phyloP scores from a whole-genome alignment of 75 land plant genomes.

The Pinus taeda region DNA sequence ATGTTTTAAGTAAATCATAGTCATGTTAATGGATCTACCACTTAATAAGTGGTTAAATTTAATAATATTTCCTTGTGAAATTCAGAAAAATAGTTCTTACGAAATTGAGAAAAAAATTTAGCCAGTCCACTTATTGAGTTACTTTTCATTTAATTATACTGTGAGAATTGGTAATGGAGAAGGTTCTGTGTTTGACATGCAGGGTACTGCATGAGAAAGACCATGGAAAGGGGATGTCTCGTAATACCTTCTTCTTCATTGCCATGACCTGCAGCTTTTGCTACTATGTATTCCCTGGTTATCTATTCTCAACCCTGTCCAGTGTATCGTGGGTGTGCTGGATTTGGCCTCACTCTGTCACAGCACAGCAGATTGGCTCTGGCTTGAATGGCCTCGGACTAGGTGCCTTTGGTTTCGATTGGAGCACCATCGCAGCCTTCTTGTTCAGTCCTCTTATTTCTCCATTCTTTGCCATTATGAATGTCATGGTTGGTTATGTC shows the following conservation, averaged over 20 bases:
- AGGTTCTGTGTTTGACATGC: constrained; percentile 2
- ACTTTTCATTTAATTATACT: background rate
- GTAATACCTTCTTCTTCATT: constrained; percentile 65
- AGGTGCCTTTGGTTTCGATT: constrained; percentile 72
- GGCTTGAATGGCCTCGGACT: constrained; percentile 85
- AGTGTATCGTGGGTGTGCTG: constrained; percentile 73
- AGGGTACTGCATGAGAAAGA: constrained; percentile 79
- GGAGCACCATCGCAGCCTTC: constrained; percentile 66
- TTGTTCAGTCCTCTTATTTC: constrained; percentile 65
- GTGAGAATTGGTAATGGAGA: constrained; percentile 14
- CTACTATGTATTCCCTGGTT: constrained; percentile 69
- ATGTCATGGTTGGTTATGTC: constrained; percentile 53
- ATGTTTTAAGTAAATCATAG: no score
- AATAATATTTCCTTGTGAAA: no score
- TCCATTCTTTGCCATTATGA: constrained; percentile 73
- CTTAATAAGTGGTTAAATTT: no score
- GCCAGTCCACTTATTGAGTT: no score
- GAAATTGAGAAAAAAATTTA: no score
- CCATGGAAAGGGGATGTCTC: constrained; percentile 30
- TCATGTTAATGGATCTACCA: no score
- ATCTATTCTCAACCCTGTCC: constrained; percentile 61
- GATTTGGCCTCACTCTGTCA: constrained; percentile 63
- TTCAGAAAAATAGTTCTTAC: no score
- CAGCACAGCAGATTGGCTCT: constrained; percentile 69
- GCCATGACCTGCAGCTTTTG: constrained; percentile 57